Base-by-base conservation (phyloP, 169 alveolate genomes). In the Plasmodium inui region DNA sequence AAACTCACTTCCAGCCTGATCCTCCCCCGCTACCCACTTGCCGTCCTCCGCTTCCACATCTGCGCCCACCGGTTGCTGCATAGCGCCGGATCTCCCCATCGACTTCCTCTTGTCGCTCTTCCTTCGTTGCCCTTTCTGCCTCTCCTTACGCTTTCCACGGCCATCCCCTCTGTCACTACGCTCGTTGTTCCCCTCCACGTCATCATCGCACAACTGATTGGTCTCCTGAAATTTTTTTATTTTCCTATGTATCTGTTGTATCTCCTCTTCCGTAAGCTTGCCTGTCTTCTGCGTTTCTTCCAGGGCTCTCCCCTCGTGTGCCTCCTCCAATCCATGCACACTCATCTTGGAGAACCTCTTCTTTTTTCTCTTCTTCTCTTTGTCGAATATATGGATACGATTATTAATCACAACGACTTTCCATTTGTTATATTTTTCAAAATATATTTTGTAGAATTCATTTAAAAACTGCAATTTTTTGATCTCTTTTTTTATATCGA, bases 371-470 rank as follows among this genome's bases (percentile, higher is more conserved):
- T 88, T 88, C 61, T 88, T 73, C 32, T 73, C 76, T 39, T 88
- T 88, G 22, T 88, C 94, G 10, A 88, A 88, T n/a, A 88, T 88
- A 79, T 88, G 94, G 9, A 88, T 76, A 22, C 94, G 89, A 55
- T 88, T 89, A 39, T 89, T 89, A 5, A 89, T 79, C 5, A 89
- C 82, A 22, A 89, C 94, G 0, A 89, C 94, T 89, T 89, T 89
- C 94, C 94, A 89, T 67, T 89, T 89, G 74, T 89, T 89, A 50
- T 89, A 89, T 78, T 89, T 78, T 79, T 89, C 94, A 78, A 89
- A 89, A 78, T 89, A 89, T 0, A 89, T 57, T 89, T 89, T 89
- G 34, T 89, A 89, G 44, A 89, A 89, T 67, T 89, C 94, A n/a
- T 89, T 89, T 89, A 89, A 26, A 41, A 89, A 79, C 39, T 89